Conservation (phyloP, 495 filamentous ascomycete genomes). For the Penicillium steckii region DNA sequence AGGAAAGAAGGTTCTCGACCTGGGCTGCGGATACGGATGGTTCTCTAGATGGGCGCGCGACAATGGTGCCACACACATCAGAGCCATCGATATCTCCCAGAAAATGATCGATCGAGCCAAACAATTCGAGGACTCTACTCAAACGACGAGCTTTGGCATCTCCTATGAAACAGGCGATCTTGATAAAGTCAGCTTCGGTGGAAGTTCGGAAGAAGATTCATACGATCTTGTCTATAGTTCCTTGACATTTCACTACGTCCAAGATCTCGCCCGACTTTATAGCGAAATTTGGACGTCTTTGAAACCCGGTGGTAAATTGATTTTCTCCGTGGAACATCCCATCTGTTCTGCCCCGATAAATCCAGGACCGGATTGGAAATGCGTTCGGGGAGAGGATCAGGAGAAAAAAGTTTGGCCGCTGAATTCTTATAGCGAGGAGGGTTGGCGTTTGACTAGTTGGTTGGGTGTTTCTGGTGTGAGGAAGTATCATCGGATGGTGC, state of each 20-base stretch:
- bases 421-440: constrained; percentile 23
- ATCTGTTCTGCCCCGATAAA: constrained; percentile 18
- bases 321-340: constrained; percentile 27
- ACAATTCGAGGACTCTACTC: constrained; percentile 1
- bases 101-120: constrained; percentile 21
- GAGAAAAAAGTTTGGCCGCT: constrained; percentile 18
- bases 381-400: background rate
- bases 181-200: constrained; percentile 1
- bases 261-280: constrained; percentile 13
- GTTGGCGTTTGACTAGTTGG: constrained; percentile 19
- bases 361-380: constrained; percentile 11
- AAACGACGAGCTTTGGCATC: background rate
- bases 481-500: constrained; percentile 27
- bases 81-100: constrained; percentile 20
- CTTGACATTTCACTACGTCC: constrained; percentile 23
- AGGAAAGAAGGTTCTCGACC: constrained; percentile 12
- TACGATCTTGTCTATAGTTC: constrained; percentile 26
- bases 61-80: constrained; percentile 6
- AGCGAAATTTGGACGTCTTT: constrained; percentile 11
- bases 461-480: constrained; percentile 18
- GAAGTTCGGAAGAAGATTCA: background rate
- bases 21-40: constrained; percentile 28
- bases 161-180: constrained; percentile 1
- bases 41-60: constrained; percentile 23
- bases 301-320: constrained; percentile 6